Conservation (phyloP, 441 rosid species). For the Brassica balearica region DNA sequence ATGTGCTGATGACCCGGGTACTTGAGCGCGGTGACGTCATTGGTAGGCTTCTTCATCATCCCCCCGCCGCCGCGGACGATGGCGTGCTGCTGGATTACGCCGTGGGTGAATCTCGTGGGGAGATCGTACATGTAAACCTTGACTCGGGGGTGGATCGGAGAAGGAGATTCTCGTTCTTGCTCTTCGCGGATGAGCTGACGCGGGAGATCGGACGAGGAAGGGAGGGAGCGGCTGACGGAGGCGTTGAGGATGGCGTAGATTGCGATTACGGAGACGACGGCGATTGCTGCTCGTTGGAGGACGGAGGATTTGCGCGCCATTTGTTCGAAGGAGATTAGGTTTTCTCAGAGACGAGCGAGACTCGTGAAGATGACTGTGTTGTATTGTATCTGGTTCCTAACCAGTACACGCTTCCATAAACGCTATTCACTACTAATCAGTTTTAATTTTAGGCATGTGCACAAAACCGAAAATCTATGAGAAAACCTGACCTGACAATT, state of each 20-base stretch:
- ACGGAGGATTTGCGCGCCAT: slow-evolving; percentile 83
- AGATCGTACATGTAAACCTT: slow-evolving; percentile 83
- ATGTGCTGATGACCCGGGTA: slow-evolving; percentile 98
- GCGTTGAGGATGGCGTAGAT: slow-evolving; percentile 67
- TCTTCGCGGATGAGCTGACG: slow-evolving; percentile 41
- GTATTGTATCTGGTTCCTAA: too few relatives aligned
- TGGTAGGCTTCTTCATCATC: slow-evolving; percentile 23
- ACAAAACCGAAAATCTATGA: too few relatives aligned
- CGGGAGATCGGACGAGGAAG: slow-evolving; percentile 46
- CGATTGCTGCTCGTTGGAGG: slow-evolving; percentile 57
- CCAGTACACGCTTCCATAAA: too few relatives aligned
- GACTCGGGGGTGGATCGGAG: slow-evolving; percentile 41
- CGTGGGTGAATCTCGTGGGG: slow-evolving; percentile 76
- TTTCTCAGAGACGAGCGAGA: too few relatives aligned
- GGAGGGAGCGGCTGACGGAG: slow-evolving; percentile 55
- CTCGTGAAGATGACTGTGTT: too few relatives aligned
- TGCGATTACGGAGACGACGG: slow-evolving; percentile 60
- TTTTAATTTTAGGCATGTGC: not conserved
- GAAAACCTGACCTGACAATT: too few relatives aligned
- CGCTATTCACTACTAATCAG: too few relatives aligned
- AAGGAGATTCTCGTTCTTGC: not conserved
- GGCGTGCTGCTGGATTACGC: slow-evolving; percentile 75
- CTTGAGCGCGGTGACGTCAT: slow-evolving; percentile 55
- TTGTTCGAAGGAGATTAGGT: not conserved
- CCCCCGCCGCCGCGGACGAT: slow-evolving; percentile 83